These are phyloP conservation scores for Escovopsis sp. DNA, from an alignment of 2,329 filamentous ascomycete genomes.

Conservation along the genomic window DNA sequence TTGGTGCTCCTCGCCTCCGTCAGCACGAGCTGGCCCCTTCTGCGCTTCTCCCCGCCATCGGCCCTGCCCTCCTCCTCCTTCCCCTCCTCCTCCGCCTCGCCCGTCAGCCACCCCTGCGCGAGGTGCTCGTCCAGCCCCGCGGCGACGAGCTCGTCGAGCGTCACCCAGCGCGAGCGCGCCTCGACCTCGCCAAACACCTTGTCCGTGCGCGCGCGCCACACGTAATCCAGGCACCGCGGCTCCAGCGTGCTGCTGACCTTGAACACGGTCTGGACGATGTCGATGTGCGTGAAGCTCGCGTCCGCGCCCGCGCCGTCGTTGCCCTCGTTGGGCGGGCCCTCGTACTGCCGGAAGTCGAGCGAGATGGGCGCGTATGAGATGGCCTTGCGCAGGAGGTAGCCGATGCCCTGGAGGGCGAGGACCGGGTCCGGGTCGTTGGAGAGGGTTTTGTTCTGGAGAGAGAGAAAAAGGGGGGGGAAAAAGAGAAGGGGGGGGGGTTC, in stretches of 20 bases:
- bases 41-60: too few species aligned
- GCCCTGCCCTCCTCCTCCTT: too few species aligned
- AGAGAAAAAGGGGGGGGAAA: background rate
- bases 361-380: conserved; percentile 56
- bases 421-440: conserved; percentile 55
- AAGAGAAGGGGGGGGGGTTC: conserved; percentile 2
- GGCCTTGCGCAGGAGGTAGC: conserved; percentile 59
- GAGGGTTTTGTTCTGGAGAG: conserved; percentile 53
- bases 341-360: conserved; percentile 44
- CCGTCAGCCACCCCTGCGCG: conserved; percentile 43
- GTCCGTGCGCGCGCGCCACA: conserved; percentile 52
- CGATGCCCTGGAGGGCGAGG: conserved; percentile 56
- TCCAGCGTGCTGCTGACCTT: conserved; percentile 52
- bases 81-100: conserved; percentile 42
- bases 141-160: conserved; percentile 19
- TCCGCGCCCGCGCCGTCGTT: conserved; percentile 24
- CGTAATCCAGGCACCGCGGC: conserved; percentile 37
- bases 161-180: conserved; percentile 41
- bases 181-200: conserved; percentile 63
- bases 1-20: conserved; percentile 39
- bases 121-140: conserved; percentile 39
- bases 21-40: conserved; percentile 37
- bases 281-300: conserved; percentile 39
- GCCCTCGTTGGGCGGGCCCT: conserved; percentile 27
- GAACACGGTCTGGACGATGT: conserved; percentile 60